Evolutionary conservation across 1,284 basidiomycete genomes (phyloP).

Genomic region (Flammula alnicola): DNA sequence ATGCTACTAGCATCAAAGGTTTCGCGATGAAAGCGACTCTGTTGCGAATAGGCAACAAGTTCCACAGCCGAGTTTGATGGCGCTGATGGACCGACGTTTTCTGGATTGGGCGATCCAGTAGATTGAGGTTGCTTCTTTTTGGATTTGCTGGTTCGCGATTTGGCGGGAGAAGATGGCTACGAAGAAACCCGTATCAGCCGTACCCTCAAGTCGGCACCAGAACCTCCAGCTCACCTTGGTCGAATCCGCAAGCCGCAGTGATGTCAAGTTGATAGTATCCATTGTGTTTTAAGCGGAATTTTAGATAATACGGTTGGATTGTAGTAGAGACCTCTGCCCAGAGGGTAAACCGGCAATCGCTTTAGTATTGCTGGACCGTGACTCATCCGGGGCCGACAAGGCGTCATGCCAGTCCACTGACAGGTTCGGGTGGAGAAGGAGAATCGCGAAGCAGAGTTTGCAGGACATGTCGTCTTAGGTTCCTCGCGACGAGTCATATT

Average conservation of each 20-base stretch:
- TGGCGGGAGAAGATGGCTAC: not conserved
- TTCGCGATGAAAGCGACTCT: constrained; percentile 36
- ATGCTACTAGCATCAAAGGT: constrained; percentile 34
- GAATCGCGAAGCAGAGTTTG: too few relatives aligned
- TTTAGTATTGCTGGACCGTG: too few relatives aligned
- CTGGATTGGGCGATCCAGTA: not conserved
- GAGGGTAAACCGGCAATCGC: too few relatives aligned
- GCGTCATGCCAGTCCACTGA: too few relatives aligned
- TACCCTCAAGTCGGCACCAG: not conserved
- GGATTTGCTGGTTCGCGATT: constrained; percentile 1
- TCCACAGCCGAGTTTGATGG: constrained; percentile 12
- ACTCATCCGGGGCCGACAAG: too few relatives aligned
- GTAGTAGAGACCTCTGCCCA: too few relatives aligned
- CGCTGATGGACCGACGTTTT: not conserved
- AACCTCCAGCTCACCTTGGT: not conserved
- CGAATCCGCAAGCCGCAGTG: not conserved
- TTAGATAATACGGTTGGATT: too few relatives aligned
- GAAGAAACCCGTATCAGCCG: not conserved
- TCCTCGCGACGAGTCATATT: too few relatives aligned
- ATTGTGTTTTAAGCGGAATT: too few relatives aligned
- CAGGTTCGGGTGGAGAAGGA: too few relatives aligned
- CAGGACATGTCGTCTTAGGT: too few relatives aligned
- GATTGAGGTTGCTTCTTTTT: not conserved
- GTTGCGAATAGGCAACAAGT: constrained; percentile 34
- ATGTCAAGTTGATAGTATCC: not conserved